A percentile compares a stretch with the other conserved stretches of the same genome.
Conservation (phyloP, 2,329 filamentous ascomycete genomes). For the Sporothrix protearum region DNA sequence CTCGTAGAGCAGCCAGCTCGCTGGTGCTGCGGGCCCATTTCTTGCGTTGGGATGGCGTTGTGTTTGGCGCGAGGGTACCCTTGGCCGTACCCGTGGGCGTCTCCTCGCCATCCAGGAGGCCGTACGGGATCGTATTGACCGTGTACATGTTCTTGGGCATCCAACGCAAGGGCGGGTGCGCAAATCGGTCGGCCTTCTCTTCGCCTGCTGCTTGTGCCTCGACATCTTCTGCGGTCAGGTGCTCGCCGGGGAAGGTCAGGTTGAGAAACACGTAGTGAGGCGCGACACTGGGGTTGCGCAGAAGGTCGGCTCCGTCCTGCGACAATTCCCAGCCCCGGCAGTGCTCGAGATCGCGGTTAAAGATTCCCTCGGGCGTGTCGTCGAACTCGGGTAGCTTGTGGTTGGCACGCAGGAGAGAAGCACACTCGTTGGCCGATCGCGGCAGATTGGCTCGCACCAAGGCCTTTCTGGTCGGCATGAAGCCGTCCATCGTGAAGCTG, state of each 20-base stretch:
- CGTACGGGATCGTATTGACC: constrained; percentile 43
- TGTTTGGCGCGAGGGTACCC: neutral
- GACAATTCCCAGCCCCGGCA: constrained; percentile 49
- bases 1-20: neutral
- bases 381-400: constrained; percentile 24
- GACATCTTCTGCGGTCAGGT: constrained; percentile 20
- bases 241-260: constrained; percentile 28
- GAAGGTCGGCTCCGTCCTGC: constrained; percentile 34
- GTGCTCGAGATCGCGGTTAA: constrained; percentile 37
- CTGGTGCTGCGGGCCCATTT: neutral
- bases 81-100: neutral
- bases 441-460: constrained; percentile 38
- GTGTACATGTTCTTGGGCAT: constrained; percentile 41
- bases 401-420: constrained; percentile 21
- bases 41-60: neutral
- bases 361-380: constrained; percentile 24
- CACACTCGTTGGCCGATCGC: constrained; percentile 22
- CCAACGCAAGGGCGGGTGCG: constrained; percentile 35
- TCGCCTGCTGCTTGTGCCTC: constrained; percentile 26
- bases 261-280: constrained; percentile 42
- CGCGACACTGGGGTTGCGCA: constrained; percentile 36
- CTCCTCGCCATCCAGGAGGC: constrained; percentile 31
- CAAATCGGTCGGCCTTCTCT: constrained; percentile 16
- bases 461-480: constrained; percentile 42
- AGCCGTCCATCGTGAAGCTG: constrained; percentile 45